phyloP scores from a whole-genome alignment of 352 stramenopile species.

The Globisporangium barbulae region DNA sequence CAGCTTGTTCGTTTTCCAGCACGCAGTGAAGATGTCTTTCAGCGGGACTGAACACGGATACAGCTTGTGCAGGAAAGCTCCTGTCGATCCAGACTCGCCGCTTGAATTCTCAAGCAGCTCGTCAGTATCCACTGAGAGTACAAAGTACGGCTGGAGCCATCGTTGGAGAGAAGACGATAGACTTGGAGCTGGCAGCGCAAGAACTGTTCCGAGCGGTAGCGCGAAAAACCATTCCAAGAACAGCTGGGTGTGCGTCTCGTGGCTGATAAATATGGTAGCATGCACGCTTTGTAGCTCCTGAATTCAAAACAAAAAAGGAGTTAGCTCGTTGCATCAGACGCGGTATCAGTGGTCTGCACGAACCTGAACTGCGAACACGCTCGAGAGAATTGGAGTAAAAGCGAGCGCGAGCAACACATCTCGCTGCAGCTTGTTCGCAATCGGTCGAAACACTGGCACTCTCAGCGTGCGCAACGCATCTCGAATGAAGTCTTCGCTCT shows the following conservation, averaged over 20 bases:
- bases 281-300: slow-evolving; percentile 68
- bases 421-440: slow-evolving; percentile 27
- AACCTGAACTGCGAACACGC: slow-evolving; percentile 82
- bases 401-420: slow-evolving; percentile 57
- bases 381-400: slow-evolving; percentile 69
- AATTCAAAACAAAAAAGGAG: background rate
- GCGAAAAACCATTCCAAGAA: slow-evolving; percentile 86
- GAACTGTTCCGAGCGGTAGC: slow-evolving; percentile 53
- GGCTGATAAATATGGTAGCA: slow-evolving; percentile 50
- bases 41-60: slow-evolving; percentile 35
- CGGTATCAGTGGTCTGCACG: background rate
- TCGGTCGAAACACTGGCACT: slow-evolving; percentile 49
- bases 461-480: slow-evolving; percentile 41
- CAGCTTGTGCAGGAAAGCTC: slow-evolving; percentile 32
- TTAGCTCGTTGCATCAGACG: background rate
- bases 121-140: slow-evolving; percentile 29
- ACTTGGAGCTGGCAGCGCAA: slow-evolving; percentile 58
- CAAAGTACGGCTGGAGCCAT: slow-evolving; percentile 68
- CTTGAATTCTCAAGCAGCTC: slow-evolving; percentile 30
- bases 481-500: slow-evolving; percentile 53
- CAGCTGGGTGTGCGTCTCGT: slow-evolving; percentile 41
- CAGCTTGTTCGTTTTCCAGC: slow-evolving; percentile 53
- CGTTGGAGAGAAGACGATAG: slow-evolving; percentile 72
- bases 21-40: slow-evolving; percentile 52
- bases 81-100: slow-evolving; percentile 25